A percentile compares a stretch with the other conserved stretches of the same genome.
phyloP scores from a whole-genome alignment of 345 rosid genomes.

The Populus simonii region DNA sequence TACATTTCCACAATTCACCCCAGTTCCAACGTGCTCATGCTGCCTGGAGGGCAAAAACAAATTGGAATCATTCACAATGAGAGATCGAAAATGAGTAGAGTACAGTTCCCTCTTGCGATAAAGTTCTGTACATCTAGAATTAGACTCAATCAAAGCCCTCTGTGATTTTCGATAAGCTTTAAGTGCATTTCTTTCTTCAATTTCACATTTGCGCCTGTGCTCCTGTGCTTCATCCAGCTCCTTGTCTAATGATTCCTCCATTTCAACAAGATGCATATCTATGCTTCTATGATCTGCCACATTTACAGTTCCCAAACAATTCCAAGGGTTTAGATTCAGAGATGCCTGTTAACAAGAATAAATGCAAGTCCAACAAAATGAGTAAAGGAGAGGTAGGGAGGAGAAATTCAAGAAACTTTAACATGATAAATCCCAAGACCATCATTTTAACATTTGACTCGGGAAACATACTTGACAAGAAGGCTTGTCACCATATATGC shows the following conservation, averaged over 20 bases:
- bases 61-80: constrained; percentile 53
- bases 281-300: constrained; percentile 33
- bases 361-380: constrained; percentile 4
- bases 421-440: constrained; percentile 3
- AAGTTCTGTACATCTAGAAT: constrained; percentile 67
- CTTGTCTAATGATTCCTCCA: constrained; percentile 84
- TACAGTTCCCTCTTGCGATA: constrained; percentile 71
- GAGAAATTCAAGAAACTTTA: not conserved
- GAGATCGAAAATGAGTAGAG: constrained; percentile 64
- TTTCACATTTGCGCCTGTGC: constrained; percentile 60
- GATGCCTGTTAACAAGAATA: constrained; percentile 41
- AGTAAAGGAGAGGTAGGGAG: not conserved
- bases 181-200: constrained; percentile 93
- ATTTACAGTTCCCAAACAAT: constrained; percentile 34
- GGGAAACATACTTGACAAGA: constrained; percentile 42
- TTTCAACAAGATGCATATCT: constrained; percentile 47
- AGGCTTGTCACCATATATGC: constrained; percentile 33
- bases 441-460: constrained; percentile 15
- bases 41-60: constrained; percentile 50
- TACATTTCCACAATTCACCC: constrained; percentile 29
- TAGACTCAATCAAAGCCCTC: constrained; percentile 85
- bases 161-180: constrained; percentile 84
- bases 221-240: constrained; percentile 87
- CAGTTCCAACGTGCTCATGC: constrained; percentile 38
- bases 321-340: constrained; percentile 36